phyloP scores from a whole-genome alignment of 2,329 filamentous ascomycete genomes.

The Aspergillus sp. region DNA sequence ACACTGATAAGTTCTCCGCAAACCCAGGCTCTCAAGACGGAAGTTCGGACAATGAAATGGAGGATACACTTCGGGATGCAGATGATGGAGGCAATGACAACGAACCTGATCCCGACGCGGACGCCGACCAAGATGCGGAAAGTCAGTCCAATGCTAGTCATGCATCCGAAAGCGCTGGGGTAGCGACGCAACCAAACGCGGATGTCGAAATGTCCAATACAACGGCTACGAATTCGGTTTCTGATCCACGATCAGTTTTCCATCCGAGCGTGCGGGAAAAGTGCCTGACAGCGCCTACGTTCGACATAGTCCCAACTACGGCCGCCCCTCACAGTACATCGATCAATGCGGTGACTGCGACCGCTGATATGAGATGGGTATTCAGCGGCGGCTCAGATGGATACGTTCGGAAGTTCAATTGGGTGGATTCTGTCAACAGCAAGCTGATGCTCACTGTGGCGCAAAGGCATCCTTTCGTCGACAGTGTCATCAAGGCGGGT shows the following conservation, averaged over 20 bases:
- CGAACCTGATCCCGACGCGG: constrained; percentile 38
- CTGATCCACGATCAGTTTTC: constrained; percentile 44
- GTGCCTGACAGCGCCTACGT: constrained; percentile 74
- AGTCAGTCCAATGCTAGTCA: constrained; percentile 45
- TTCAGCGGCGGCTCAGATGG: constrained; percentile 93
- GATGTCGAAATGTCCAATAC: constrained; percentile 53
- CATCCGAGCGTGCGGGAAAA: constrained; percentile 72
- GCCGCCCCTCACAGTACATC: constrained; percentile 94
- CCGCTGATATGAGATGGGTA: constrained; percentile 91
- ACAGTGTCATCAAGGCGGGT: constrained; percentile 93
- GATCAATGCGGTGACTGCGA: constrained; percentile 88
- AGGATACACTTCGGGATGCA: constrained; percentile 48
- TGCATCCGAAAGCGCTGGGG: constrained; percentile 39
- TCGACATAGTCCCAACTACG: constrained; percentile 96
- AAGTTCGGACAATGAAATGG: constrained; percentile 52
- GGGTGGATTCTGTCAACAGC: constrained; percentile 89
- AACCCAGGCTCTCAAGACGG: constrained; percentile 50
- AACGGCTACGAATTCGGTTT: constrained; percentile 36
- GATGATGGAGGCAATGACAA: constrained; percentile 45
- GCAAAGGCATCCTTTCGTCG: constrained; percentile 93
- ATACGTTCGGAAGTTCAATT: constrained; percentile 96
- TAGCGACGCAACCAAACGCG: constrained; percentile 48
- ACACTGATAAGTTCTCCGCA: constrained; percentile 11
- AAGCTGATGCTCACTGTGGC: constrained; percentile 92
- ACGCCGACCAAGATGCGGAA: constrained; percentile 39